phyloP scores from a whole-genome alignment of 164 flowering plant genomes.

The Annona cherimola region DNA sequence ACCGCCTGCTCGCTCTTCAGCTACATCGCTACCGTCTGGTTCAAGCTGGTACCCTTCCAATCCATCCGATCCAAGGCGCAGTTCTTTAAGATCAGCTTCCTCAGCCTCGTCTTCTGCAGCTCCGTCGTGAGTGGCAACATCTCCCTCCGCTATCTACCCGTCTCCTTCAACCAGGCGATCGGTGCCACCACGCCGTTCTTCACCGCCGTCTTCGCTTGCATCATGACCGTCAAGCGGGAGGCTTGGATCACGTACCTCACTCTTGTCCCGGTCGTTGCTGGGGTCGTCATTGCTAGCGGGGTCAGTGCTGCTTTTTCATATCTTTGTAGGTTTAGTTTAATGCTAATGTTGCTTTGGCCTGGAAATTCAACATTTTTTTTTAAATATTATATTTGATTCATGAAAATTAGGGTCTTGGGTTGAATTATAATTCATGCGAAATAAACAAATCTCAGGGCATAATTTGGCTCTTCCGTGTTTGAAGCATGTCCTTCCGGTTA shows the following conservation, averaged over 20 bases:
- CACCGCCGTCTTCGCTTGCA: conserved; percentile 45
- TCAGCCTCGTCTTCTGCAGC: conserved; percentile 37
- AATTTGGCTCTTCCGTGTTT: not conserved
- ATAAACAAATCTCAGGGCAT: too few relatives aligned
- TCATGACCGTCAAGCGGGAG: conserved; percentile 45
- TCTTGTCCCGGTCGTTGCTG: conserved; percentile 46
- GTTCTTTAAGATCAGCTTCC: conserved; percentile 38
- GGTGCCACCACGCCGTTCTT: conserved; percentile 51
- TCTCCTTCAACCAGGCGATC: conserved; percentile 49
- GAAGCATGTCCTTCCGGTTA: not conserved
- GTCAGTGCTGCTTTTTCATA: conserved; percentile 15
- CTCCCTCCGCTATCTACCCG: conserved; percentile 42
- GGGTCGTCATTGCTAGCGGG: conserved; percentile 51
- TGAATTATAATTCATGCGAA: too few relatives aligned
- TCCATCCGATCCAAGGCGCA: conserved; percentile 32
- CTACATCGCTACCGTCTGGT: conserved; percentile 42
- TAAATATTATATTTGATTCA: not conserved
- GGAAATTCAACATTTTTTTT: not conserved
- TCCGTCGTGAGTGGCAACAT: conserved; percentile 50
- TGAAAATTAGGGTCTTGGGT: not conserved
- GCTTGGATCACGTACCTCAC: conserved; percentile 48
- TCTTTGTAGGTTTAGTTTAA: not conserved
- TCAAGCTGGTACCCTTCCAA: conserved; percentile 45
- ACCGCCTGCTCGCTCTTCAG: conserved; percentile 45
- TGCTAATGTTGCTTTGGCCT: not conserved